Percentiles rank a stretch among this genome's conserved stretches.
Evolutionary conservation across 768 basidiomycete genomes (phyloP).

Genomic region (Pleurotus sapidus): DNA sequence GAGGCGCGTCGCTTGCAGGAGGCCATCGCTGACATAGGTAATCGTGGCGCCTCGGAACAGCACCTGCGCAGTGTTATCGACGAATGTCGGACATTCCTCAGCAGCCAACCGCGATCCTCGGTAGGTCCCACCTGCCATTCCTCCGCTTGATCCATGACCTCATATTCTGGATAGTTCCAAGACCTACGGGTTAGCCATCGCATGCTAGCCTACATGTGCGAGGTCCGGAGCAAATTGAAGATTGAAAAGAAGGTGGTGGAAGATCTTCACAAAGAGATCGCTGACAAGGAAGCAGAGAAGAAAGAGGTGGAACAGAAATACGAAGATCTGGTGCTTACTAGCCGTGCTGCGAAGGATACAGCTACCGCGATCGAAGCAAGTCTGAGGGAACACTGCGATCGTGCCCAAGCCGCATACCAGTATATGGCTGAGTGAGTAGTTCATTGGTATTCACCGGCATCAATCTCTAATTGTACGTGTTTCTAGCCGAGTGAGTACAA

Average conservation of each 20-base stretch:
- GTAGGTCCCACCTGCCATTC: constrained; percentile 26
- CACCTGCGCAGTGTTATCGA: constrained; percentile 48
- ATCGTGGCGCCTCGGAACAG: constrained; percentile 51
- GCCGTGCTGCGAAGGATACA: constrained; percentile 48
- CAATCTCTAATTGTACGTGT: no score
- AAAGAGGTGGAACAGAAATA: constrained; percentile 32
- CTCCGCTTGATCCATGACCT: constrained; percentile 8
- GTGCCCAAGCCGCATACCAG: constrained; percentile 41
- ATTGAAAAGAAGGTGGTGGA: constrained; percentile 27
- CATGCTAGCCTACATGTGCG: constrained; percentile 49
- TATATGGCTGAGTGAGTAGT: constrained; percentile 37
- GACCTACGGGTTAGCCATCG: constrained; percentile 48
- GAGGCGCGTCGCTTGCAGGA: constrained; percentile 53
- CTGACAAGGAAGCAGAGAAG: constrained; percentile 31
- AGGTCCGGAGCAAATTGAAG: constrained; percentile 40
- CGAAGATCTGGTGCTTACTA: constrained; percentile 35
- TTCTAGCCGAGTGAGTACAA: constrained; percentile 28
- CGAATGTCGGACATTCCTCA: constrained; percentile 47
- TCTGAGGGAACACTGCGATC: constrained; percentile 49
- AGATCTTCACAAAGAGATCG: constrained; percentile 25
- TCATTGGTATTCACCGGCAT: constrained; percentile 3
- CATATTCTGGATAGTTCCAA: constrained; percentile 34
- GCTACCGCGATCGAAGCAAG: constrained; percentile 49
- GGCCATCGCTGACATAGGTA: constrained; percentile 50
- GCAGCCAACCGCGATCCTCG: constrained; percentile 40